Evolutionary conservation across 1,284 basidiomycete genomes (phyloP).

Genomic region (Tilletia setariae): DNA sequence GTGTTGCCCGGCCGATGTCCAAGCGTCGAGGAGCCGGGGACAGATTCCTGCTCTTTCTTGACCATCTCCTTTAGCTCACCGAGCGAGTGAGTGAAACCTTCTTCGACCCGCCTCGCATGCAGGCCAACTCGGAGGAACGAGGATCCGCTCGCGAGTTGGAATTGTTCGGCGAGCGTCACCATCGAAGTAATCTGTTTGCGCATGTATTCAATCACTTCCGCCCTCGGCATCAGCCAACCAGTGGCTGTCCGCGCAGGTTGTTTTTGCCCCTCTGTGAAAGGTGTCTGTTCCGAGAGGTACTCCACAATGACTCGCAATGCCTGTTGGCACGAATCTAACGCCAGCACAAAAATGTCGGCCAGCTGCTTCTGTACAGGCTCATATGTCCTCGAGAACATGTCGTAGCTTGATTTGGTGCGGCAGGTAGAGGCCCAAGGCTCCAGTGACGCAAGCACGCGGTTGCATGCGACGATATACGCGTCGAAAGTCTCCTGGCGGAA

Average conservation of each 20-base stretch:
- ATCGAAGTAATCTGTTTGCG: neutral
- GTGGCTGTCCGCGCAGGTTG: neutral
- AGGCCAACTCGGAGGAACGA: neutral
- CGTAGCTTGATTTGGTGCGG: neutral
- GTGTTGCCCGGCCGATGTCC: no score
- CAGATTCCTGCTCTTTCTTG: no score
- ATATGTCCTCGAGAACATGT: constrained; percentile 6
- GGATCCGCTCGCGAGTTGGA: constrained; percentile 2
- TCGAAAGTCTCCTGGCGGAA: constrained; percentile 10
- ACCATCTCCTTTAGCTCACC: neutral
- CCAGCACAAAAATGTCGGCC: constrained; percentile 5
- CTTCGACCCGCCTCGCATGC: constrained; percentile 7
- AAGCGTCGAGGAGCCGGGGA: no score
- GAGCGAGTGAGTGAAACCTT: neutral
- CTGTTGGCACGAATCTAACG: neutral
- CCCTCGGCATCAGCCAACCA: constrained; percentile 2
- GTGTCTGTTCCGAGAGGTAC: neutral
- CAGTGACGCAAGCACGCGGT: neutral
- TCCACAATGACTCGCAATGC: constrained; percentile 8
- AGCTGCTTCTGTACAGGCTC: constrained; percentile 9
- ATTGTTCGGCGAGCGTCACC: neutral
- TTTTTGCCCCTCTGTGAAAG: neutral
- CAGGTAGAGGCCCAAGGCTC: constrained; percentile 10
- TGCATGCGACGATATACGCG: neutral
- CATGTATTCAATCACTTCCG: neutral